Evolutionary conservation across 768 basidiomycete genomes (phyloP), one percentile per base, ranked within the genome.

Genomic region (Lactarius hengduanensis): DNA sequence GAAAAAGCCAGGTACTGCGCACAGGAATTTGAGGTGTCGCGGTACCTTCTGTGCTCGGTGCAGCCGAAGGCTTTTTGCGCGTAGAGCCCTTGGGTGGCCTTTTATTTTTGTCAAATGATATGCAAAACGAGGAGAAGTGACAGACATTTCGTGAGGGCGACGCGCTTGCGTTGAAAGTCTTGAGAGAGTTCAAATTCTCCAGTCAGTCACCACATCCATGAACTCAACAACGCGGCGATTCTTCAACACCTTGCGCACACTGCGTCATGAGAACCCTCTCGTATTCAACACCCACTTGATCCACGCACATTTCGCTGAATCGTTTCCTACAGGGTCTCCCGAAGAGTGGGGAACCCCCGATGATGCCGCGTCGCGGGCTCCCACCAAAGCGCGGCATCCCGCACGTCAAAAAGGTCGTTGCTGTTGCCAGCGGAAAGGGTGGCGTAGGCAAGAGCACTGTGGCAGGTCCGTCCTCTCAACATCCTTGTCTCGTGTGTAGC

Each of bases 361-460:
- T 18, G 54, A 70, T 41, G 65, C 61, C 54, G 76, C 83, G 20
- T 87, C 88, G 8, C 82, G 85, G 72, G 83, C 90, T 70, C 87
- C 88, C 22, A 30, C 76, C 80, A 65, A 89, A 86, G 74, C 77
- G 85, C 40, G 72, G 78, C 0, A 85, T 92, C 59, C 82, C 88
- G 1, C 76, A 96, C 71, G 95, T 94, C 8, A 86, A 88, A 71
- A 87, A 87, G 68, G 86, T 96, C 18, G 73, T 98, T 4, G 89
- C 85, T 2, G 93, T 98, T 0, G 91, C 94, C 9, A 93, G 91
- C 69, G 96, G 94, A 5, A 98, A 98, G 74, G 96, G 96, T 30
- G 96, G 96, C 2, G 96, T 97, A 20, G 96, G 96, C 20, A 98
- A 97, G 77, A 94, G 92, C 68, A 98, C 94, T 0, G 81, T 98